Conservation (phyloP, 2,329 filamentous ascomycete genomes). For the Colletotrichum spinosum region DNA sequence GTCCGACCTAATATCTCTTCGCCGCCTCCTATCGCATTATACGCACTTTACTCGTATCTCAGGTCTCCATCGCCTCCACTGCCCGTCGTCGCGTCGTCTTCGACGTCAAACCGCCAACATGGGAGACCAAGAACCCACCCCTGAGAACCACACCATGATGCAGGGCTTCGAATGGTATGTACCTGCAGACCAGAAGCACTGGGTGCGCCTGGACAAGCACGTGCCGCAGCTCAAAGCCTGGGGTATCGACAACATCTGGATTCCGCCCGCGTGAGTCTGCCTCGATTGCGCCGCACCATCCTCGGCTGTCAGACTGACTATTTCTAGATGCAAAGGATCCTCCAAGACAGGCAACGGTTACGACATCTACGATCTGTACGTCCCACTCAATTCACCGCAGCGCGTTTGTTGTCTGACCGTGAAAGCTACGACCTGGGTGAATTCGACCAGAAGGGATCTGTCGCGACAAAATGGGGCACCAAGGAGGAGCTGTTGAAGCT, state of each 20-base stretch:
- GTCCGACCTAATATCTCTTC: background rate
- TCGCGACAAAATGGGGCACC: constrained; percentile 76
- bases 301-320: background rate
- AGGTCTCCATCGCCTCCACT: constrained; percentile 7
- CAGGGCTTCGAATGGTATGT: constrained; percentile 83
- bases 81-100: background rate
- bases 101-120: constrained; percentile 19
- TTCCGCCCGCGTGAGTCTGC: constrained; percentile 67
- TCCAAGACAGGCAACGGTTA: constrained; percentile 74
- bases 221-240: constrained; percentile 69
- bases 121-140: constrained; percentile 41
- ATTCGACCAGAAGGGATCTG: constrained; percentile 77
- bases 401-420: constrained; percentile 2
- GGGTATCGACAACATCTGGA: constrained; percentile 75
- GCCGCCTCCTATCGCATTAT: background rate
- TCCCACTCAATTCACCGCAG: background rate
- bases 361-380: constrained; percentile 74
- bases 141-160: constrained; percentile 69
- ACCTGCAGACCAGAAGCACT: constrained; percentile 72
- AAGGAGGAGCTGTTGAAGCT: constrained; percentile 71
- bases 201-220: constrained; percentile 67
- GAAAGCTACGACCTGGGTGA: constrained; percentile 71
- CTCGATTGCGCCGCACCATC: background rate
- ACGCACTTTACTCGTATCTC: background rate
- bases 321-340: constrained; percentile 70